Evolutionary conservation across 805 yeast genomes (phyloP), one percentile per base, ranked within the genome.

Genomic region (Ogataea haglerorum): DNA sequence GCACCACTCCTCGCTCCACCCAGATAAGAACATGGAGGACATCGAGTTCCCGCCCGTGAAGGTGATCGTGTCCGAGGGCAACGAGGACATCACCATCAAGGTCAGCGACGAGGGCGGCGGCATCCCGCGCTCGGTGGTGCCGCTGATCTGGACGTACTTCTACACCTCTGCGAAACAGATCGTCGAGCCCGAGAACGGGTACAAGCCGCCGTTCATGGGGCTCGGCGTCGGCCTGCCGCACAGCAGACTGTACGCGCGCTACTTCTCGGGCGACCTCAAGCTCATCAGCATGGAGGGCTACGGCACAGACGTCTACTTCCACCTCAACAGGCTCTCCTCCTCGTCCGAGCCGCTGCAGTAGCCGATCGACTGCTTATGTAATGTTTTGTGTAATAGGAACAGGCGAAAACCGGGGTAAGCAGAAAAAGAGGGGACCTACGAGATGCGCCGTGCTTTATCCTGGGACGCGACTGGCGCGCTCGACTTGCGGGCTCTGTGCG

Each of bases 51-150:
- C 96, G 0, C 85, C 95, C 1, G 81, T 89, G 30, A 88, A 86
- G 63, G 81, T 89, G 17, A 85, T 89, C 38, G 89, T 88, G 21
- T 86, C 90, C 9, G 86, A 87, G 57, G 96, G 96, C 12, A 76
- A 80, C 33, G 95, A 88, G 58, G 96, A 89, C 55, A 87, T 89
- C 51, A 88, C 96, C 8, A 82, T 88, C 52, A 89, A 89, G 61
- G 81, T 88, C 47, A 81, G 90, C 21, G 96, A 88, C 60, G 95
- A 88, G 65, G 96, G 96, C 26, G 96, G 96, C 22, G 96, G 96
- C 16, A 87, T 89, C 45, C 85, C 95, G 2, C 72, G 95, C 45
- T 74, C 86, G 46, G 90, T 85, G 40, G 76, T 85, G 12, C 93
- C 95, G 3, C 69, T 85, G 48, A 85, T 88, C 31, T 89, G 95